Evolutionary conservation across 495 filamentous ascomycete genomes (phyloP).

Genomic region (Penicillium coprophilum): DNA sequence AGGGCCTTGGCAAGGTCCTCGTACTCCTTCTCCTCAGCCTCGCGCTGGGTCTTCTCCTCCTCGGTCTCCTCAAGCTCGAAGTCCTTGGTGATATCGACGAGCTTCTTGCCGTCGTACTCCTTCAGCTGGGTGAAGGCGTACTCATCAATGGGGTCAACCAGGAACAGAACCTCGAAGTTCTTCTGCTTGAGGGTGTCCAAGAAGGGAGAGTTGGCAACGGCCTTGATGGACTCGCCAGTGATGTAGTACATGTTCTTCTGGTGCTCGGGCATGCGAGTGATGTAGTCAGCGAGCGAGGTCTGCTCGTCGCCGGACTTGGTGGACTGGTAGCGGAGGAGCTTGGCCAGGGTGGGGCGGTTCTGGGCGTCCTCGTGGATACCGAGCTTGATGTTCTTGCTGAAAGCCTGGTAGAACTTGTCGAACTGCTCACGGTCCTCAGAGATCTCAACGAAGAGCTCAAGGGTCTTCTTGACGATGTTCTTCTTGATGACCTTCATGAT

Average conservation of each 20-base stretch:
- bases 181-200: conserved; percentile 98
- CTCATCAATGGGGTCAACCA: conserved; percentile 99
- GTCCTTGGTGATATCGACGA: conserved; percentile 99
- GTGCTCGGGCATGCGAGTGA: conserved; percentile 98
- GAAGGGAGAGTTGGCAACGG: conserved; percentile 97
- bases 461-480: conserved; percentile 99
- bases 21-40: conserved; percentile 96
- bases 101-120: conserved; percentile 99
- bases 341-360: conserved; percentile 90
- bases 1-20: conserved; percentile 90
- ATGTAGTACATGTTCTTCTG: conserved; percentile 99
- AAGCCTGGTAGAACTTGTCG: conserved; percentile 99
- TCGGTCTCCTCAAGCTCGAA: conserved; percentile 99
- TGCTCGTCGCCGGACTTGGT: conserved; percentile 96
- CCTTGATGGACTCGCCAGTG: conserved; percentile 98
- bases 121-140: conserved; percentile 99
- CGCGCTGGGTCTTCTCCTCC: conserved; percentile 96
- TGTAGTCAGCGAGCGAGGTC: conserved; percentile 93
- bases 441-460: conserved; percentile 98
- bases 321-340: conserved; percentile 97
- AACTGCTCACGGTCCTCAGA: conserved; percentile 99
- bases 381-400: conserved; percentile 99
- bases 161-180: conserved; percentile 99
- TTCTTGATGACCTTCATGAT: conserved; percentile 99
- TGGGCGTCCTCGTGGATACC: conserved; percentile 99